These are phyloP conservation scores for Didymella pomorum DNA, from an alignment of 2,329 filamentous ascomycete species.

Conservation along the genomic window DNA sequence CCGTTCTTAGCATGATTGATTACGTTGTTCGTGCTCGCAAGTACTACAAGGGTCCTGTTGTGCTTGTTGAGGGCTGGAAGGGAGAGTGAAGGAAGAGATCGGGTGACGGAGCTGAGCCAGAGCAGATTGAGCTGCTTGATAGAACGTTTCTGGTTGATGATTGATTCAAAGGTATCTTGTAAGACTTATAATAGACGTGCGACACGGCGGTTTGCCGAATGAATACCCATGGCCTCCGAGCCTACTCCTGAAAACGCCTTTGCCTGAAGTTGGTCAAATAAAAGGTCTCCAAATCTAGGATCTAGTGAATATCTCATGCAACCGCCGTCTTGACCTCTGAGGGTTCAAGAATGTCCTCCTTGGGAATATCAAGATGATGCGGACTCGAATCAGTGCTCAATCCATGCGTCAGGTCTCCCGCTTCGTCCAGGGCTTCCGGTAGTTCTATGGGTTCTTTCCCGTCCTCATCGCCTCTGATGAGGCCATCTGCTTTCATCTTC, in stretches of 20 bases:
- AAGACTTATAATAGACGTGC: constrained; percentile 14
- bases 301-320: neutral
- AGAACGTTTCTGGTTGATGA: constrained; percentile 1
- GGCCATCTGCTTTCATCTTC: constrained; percentile 27
- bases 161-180: constrained; percentile 6
- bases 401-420: neutral
- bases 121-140: constrained; percentile 10
- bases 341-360: neutral
- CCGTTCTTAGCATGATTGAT: constrained; percentile 36
- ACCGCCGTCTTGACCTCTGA: neutral
- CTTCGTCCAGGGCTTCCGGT: neutral
- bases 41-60: constrained; percentile 47
- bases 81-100: constrained; percentile 27
- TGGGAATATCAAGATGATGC: neutral
- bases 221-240: constrained; percentile 13
- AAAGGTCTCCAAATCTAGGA: neutral
- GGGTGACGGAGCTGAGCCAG: neutral
- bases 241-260: constrained; percentile 1
- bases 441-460: constrained; percentile 1
- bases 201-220: constrained; percentile 3
- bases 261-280: neutral
- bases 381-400: neutral
- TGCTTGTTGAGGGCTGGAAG: constrained; percentile 37
- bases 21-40: constrained; percentile 44
- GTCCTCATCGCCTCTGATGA: constrained; percentile 15